Evolutionary conservation across 1,284 basidiomycete genomes (phyloP).

Genomic region (Apiotrichum sp.): DNA sequence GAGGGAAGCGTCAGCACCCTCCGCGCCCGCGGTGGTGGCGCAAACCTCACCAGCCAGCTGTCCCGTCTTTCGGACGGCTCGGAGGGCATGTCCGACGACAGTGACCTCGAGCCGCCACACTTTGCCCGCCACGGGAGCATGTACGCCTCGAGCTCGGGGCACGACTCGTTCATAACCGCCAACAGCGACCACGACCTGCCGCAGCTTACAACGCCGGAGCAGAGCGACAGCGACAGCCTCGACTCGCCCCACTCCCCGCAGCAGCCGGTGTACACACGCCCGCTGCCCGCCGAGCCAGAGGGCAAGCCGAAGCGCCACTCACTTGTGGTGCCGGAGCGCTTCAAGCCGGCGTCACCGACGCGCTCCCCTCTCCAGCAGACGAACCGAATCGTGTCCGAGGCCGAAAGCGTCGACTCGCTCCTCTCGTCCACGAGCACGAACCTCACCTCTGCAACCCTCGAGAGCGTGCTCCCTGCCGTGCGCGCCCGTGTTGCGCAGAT

Average conservation of each 20-base stretch:
- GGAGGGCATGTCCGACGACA: neutral
- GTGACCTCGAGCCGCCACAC: conserved; percentile 1
- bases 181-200: conserved; percentile 1
- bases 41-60: neutral
- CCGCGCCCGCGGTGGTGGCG: neutral
- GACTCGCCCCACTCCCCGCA: conserved; percentile 7
- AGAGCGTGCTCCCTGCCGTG: conserved; percentile 24
- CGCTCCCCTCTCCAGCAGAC: neutral
- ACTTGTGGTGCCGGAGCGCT: conserved; percentile 10
- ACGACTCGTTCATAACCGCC: neutral
- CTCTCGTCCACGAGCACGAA: neutral
- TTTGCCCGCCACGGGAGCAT: neutral
- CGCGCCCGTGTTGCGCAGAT: conserved; percentile 36
- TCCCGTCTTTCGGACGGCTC: neutral
- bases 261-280: conserved; percentile 5
- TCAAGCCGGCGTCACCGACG: conserved; percentile 5
- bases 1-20: neutral
- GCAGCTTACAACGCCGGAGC: conserved; percentile 2
- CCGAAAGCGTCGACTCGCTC: neutral
- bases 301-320: neutral
- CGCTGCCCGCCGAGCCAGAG: conserved; percentile 2
- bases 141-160: neutral
- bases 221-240: neutral
- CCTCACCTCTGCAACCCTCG: conserved; percentile 16
- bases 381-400: neutral